These are phyloP conservation scores for Waltiozyma sp. DNA, from an alignment of 1,139 yeast genomes.

Conservation along the genomic window DNA sequence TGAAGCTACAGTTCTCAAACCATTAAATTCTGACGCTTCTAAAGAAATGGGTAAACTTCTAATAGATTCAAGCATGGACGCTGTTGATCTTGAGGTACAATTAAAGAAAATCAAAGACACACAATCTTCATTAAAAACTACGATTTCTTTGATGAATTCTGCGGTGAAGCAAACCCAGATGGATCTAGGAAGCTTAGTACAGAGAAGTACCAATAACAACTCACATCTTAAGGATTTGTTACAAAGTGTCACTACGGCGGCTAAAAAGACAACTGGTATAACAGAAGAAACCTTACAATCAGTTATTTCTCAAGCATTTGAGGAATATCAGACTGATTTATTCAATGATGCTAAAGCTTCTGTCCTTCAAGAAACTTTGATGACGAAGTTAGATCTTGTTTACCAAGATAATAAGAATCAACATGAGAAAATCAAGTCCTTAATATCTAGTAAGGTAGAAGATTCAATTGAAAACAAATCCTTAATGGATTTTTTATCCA, in stretches of 20 bases:
- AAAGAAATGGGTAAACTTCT: slow-evolving; percentile 18
- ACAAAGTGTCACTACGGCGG: slow-evolving; percentile 10
- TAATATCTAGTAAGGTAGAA: no score
- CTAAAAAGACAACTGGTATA: neutral
- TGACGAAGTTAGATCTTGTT: neutral
- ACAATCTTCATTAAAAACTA: slow-evolving; percentile 18
- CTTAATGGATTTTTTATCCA: no score
- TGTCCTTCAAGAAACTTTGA: neutral
- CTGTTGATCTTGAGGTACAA: slow-evolving; percentile 21
- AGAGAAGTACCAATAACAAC: slow-evolving; percentile 33
- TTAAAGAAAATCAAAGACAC: slow-evolving; percentile 20
- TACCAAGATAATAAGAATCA: no score
- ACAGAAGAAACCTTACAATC: neutral
- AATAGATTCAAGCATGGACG: slow-evolving; percentile 11
- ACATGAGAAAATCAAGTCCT: no score
- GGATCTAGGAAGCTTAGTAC: slow-evolving; percentile 28
- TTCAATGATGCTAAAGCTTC: neutral
- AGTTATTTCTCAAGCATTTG: neutral
- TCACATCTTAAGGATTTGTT: slow-evolving; percentile 25
- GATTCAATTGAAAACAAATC: no score
- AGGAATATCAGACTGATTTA: neutral
- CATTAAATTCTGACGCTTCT: slow-evolving; percentile 11
- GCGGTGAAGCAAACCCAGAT: slow-evolving; percentile 28
- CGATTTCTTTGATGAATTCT: slow-evolving; percentile 22
- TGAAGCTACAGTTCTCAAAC: slow-evolving; percentile 7